A percentile compares a stretch with the other conserved stretches of the same genome.
Evolutionary conservation across 1,284 basidiomycete species (phyloP).

Genomic region (Trichosporon faecale): DNA sequence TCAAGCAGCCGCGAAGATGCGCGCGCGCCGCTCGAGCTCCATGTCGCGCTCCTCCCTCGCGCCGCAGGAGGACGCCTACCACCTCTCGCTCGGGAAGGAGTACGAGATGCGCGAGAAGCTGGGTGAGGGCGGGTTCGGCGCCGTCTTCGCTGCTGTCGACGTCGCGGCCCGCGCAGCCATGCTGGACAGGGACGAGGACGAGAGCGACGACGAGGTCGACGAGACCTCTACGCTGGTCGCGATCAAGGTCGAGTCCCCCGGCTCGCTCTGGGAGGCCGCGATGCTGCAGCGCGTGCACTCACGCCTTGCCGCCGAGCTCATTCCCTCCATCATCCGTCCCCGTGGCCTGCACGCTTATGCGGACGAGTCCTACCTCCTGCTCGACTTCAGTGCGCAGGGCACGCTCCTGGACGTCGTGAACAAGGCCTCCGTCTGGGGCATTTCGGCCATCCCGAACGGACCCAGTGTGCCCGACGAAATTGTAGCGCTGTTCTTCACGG

Average conservation of each 20-base stretch:
- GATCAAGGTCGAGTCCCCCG: constrained; percentile 86
- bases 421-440: constrained; percentile 63
- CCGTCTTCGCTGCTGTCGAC: constrained; percentile 76
- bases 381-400: constrained; percentile 87
- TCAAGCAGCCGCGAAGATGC: constrained; percentile 36
- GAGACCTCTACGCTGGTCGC: constrained; percentile 66
- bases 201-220: constrained; percentile 60
- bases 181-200: constrained; percentile 56
- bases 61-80: constrained; percentile 32
- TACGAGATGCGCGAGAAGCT: constrained; percentile 79
- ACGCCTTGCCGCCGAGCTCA: constrained; percentile 60
- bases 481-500: constrained; percentile 89
- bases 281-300: constrained; percentile 74
- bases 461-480: constrained; percentile 73
- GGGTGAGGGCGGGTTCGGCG: constrained; percentile 94
- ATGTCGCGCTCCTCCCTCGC: constrained; percentile 35
- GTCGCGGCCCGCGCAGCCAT: constrained; percentile 54
- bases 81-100: constrained; percentile 57
- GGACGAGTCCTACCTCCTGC: constrained; percentile 86
- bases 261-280: constrained; percentile 90
- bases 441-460: constrained; percentile 42
- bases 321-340: constrained; percentile 67
- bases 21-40: constrained; percentile 46
- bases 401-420: constrained; percentile 92
- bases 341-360: constrained; percentile 73